phyloP scores from a whole-genome alignment of 2,329 filamentous ascomycete genomes.

The Endoconidiophora laricicola region DNA sequence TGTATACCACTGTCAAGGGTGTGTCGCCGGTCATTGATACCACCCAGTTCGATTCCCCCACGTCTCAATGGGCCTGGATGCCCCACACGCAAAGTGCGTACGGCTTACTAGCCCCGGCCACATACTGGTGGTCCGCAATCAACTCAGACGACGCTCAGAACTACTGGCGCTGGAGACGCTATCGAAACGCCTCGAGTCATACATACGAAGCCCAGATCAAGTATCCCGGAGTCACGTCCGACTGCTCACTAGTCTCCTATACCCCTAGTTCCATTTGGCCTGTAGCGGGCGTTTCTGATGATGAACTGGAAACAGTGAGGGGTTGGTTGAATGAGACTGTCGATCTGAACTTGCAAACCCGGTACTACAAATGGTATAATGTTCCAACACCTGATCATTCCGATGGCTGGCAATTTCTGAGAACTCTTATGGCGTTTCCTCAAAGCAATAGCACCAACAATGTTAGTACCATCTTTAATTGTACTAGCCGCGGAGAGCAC shows the following conservation, averaged over 20 bases:
- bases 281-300: not conserved
- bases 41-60: not conserved
- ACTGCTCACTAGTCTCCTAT: not conserved
- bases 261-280: not conserved
- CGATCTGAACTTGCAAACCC: too few relatives aligned
- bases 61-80: not conserved
- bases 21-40: not conserved
- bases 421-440: too few relatives aligned
- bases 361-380: too few relatives aligned
- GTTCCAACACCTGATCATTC: too few relatives aligned
- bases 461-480: not conserved
- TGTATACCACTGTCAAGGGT: not conserved
- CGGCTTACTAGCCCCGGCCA: not conserved
- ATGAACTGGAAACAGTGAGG: too few relatives aligned
- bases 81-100: not conserved
- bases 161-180: not conserved
- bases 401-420: too few relatives aligned
- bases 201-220: not conserved
- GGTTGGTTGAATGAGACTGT: too few relatives aligned
- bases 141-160: not conserved
- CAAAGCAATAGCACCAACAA: too few relatives aligned
- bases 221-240: not conserved
- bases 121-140: not conserved
- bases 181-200: not conserved
- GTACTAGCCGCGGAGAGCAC: not conserved